These are phyloP conservation scores for Hypericum perforatum DNA, from an alignment of 345 rosid genomes.

Conservation along the genomic window DNA sequence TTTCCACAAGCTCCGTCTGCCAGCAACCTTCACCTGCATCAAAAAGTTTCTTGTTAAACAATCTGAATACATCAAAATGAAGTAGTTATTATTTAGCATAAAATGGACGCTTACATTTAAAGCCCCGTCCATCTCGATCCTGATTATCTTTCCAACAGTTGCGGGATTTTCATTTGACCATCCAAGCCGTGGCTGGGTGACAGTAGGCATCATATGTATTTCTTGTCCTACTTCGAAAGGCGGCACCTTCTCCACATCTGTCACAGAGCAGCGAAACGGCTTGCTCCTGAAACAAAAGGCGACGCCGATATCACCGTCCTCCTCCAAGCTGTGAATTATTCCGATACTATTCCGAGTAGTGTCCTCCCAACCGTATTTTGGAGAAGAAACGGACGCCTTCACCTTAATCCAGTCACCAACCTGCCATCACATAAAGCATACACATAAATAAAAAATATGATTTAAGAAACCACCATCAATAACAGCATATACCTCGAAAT, in stretches of 20 bases:
- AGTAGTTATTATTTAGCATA: background rate
- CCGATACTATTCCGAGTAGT: slow-evolving; percentile 72
- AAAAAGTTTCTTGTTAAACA: slow-evolving; percentile 1
- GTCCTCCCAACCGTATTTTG: slow-evolving; percentile 96
- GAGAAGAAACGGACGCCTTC: slow-evolving; percentile 90
- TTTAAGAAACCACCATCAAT: too few relatives aligned
- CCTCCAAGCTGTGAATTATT: slow-evolving; percentile 84
- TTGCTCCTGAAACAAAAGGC: slow-evolving; percentile 86
- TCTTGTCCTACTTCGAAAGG: slow-evolving; percentile 88
- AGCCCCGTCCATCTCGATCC: slow-evolving; percentile 95
- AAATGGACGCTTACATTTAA: slow-evolving; percentile 55
- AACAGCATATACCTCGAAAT: slow-evolving; percentile 56
- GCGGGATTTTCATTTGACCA: slow-evolving; percentile 98
- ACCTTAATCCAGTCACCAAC: slow-evolving; percentile 98
- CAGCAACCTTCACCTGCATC: slow-evolving; percentile 70
- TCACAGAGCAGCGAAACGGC: slow-evolving; percentile 82
- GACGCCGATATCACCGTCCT: slow-evolving; percentile 86
- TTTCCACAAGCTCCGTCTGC: slow-evolving; percentile 71
- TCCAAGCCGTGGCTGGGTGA: slow-evolving; percentile 85
- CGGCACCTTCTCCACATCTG: slow-evolving; percentile 82
- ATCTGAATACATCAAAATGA: background rate
- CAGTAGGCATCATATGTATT: slow-evolving; percentile 67
- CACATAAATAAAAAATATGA: too few relatives aligned
- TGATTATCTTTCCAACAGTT: slow-evolving; percentile 71
- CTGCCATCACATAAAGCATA: slow-evolving; percentile 21